Percentiles rank a stretch among this genome's conserved stretches.
These are phyloP conservation scores for Phlebopus sp. DNA, from an alignment of 1,284 basidiomycete genomes.

Conservation along the genomic window DNA sequence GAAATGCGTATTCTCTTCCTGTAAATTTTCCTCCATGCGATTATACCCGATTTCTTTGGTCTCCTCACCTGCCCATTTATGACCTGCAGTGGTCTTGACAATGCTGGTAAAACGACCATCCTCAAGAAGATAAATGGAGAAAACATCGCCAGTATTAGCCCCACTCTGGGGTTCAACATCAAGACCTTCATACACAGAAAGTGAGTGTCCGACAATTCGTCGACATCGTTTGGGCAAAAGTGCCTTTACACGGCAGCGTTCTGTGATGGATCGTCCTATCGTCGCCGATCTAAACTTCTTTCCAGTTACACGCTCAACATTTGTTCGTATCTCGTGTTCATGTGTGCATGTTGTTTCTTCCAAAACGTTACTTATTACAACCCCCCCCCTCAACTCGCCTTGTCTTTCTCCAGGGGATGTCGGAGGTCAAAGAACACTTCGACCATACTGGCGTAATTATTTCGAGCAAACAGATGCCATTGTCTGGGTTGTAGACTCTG, in stretches of 20 bases:
- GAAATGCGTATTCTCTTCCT: constrained; percentile 97
- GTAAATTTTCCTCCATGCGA: constrained; percentile 42
- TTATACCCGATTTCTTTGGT: constrained; percentile 11
- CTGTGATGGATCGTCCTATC: constrained; percentile 32
- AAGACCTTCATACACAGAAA: constrained; percentile 90
- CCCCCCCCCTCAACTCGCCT: background rate
- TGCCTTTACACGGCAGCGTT: constrained; percentile 22
- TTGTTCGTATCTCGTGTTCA: constrained; percentile 53
- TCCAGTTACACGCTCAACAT: constrained; percentile 88
- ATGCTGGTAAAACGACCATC: constrained; percentile 98
- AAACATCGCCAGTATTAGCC: constrained; percentile 84
- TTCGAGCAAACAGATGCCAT: constrained; percentile 98
- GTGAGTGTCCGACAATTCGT: constrained; percentile 48
- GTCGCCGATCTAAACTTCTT: constrained; percentile 95
- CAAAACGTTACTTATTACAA: background rate
- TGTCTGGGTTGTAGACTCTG: constrained; percentile 98
- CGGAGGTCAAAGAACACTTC: constrained; percentile 91
- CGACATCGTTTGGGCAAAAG: constrained; percentile 15
- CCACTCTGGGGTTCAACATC: constrained; percentile 98
- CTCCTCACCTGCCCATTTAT: constrained; percentile 3
- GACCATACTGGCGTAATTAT: constrained; percentile 99
- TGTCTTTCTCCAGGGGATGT: constrained; percentile 79
- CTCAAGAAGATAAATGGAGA: constrained; percentile 92
- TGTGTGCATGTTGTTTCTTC: constrained; percentile 14
- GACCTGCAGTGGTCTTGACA: constrained; percentile 85